A percentile compares a stretch with the other conserved stretches of the same genome.
phyloP scores from a whole-genome alignment of 768 basidiomycete genomes.

The Rhodotorula paludigena region DNA sequence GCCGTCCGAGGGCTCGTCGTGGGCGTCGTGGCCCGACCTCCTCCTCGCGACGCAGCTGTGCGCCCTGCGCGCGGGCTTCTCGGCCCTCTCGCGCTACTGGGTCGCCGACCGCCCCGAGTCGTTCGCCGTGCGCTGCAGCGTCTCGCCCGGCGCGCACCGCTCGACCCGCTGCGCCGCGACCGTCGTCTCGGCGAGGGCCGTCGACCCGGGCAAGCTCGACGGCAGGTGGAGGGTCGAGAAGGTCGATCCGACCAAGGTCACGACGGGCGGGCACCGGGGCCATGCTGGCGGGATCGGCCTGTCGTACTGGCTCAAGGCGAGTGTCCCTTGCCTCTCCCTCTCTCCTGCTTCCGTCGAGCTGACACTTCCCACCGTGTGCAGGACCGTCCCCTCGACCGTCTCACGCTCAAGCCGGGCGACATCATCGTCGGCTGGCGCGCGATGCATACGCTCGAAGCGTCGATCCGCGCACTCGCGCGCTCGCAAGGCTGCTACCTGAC shows the following conservation, averaged over 20 bases:
- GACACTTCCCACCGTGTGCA: background rate
- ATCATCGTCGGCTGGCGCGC: background rate
- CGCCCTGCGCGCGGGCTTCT: background rate
- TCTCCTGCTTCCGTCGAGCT: background rate
- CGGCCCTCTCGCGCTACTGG: background rate
- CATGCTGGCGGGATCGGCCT: background rate
- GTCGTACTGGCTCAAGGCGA: background rate
- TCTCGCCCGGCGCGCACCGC: background rate
- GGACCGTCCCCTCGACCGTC: background rate
- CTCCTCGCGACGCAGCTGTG: background rate
- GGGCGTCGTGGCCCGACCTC: background rate
- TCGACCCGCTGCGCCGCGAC: background rate
- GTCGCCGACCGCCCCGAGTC: rapidly evolving
- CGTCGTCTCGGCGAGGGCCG: background rate
- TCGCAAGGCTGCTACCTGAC: background rate
- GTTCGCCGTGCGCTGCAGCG: background rate
- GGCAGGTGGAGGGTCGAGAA: background rate
- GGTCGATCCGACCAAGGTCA: background rate
- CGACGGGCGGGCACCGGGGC: background rate
- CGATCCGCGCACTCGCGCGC: background rate
- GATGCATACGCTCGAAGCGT: background rate
- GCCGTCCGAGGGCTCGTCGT: background rate
- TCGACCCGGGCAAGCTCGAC: background rate
- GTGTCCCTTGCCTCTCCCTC: background rate
- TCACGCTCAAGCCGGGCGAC: background rate